A percentile compares a stretch with the other conserved stretches of the same genome.
Conservation (phyloP, 2,329 filamentous ascomycete species). For the Exophiala aquamarina region DNA sequence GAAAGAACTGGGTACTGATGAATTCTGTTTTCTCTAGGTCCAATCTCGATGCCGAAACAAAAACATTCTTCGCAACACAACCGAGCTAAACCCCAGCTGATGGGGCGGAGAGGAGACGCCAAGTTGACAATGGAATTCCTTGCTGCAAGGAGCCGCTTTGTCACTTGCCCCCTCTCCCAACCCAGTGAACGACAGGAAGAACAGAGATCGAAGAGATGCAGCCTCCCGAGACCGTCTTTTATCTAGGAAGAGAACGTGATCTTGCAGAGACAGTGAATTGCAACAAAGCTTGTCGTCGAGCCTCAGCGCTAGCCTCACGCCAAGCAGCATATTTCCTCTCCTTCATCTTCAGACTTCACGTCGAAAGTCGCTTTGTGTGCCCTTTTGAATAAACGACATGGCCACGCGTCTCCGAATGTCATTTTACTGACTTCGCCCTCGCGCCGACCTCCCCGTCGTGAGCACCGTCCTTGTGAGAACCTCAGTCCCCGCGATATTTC, state of each 20-base stretch:
- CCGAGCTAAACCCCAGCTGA: conserved; percentile 4
- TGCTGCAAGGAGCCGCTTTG: too few relatives aligned
- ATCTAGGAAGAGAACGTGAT: background rate
- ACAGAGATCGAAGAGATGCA: conserved; percentile 28
- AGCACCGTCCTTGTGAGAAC: background rate
- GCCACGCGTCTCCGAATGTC: background rate
- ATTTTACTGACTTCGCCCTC: background rate
- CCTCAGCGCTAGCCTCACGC: too few relatives aligned
- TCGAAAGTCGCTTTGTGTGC: background rate
- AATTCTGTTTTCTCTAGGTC: conserved; percentile 1
- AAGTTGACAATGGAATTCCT: too few relatives aligned
- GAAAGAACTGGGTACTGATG: too few relatives aligned
- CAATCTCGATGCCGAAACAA: conserved; percentile 25
- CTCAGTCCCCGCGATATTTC: conserved; percentile 5
- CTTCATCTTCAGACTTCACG: background rate
- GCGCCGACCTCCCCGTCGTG: conserved; percentile 1
- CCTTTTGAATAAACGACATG: background rate
- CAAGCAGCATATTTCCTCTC: too few relatives aligned
- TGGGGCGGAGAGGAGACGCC: background rate
- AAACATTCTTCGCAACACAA: conserved; percentile 15
- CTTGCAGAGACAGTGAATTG: too few relatives aligned
- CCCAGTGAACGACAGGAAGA: conserved; percentile 6
- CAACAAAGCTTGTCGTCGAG: too few relatives aligned
- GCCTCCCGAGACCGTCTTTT: conserved; percentile 14
- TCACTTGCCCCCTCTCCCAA: too few relatives aligned